A percentile compares a stretch with the other conserved stretches of the same genome.
Evolutionary conservation across 805 yeast species (phyloP).

Genomic region (Kodamaea nitidulidarum): DNA sequence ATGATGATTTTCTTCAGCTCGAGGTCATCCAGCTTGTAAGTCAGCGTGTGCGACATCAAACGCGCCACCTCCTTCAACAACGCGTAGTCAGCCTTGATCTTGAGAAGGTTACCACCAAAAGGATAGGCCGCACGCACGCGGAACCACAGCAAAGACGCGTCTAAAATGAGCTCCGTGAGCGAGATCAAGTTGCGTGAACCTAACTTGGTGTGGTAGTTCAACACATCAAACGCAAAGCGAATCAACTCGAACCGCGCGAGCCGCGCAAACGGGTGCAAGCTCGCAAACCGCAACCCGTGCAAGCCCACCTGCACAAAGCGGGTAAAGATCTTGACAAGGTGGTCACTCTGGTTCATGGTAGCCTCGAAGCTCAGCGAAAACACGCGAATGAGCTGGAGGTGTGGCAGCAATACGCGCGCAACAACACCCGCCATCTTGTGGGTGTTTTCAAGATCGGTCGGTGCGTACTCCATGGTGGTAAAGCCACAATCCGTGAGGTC

Average conservation of each 20-base stretch:
- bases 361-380: slow-evolving; percentile 79
- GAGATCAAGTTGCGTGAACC: slow-evolving; percentile 42
- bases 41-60: slow-evolving; percentile 19
- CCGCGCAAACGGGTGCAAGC: slow-evolving; percentile 81
- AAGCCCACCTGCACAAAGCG: slow-evolving; percentile 56
- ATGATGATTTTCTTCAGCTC: slow-evolving; percentile 53
- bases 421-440: slow-evolving; percentile 50
- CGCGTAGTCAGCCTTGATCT: slow-evolving; percentile 63
- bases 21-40: slow-evolving; percentile 23
- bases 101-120: slow-evolving; percentile 75
- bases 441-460: slow-evolving; percentile 63
- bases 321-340: slow-evolving; percentile 65
- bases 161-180: slow-evolving; percentile 52
- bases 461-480: slow-evolving; percentile 81
- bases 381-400: slow-evolving; percentile 61
- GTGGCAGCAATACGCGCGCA: slow-evolving; percentile 57
- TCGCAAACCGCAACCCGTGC: slow-evolving; percentile 49
- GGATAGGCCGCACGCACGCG: slow-evolving; percentile 61
- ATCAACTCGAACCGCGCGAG: slow-evolving; percentile 70
- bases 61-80: slow-evolving; percentile 52
- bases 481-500: slow-evolving; percentile 61
- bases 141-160: slow-evolving; percentile 80
- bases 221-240: slow-evolving; percentile 60
- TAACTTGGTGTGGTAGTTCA: slow-evolving; percentile 51
- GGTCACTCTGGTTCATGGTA: slow-evolving; percentile 65